These are phyloP conservation scores for Daphne laureola DNA, from an alignment of 441 rosid genomes.

Conservation along the genomic window DNA sequence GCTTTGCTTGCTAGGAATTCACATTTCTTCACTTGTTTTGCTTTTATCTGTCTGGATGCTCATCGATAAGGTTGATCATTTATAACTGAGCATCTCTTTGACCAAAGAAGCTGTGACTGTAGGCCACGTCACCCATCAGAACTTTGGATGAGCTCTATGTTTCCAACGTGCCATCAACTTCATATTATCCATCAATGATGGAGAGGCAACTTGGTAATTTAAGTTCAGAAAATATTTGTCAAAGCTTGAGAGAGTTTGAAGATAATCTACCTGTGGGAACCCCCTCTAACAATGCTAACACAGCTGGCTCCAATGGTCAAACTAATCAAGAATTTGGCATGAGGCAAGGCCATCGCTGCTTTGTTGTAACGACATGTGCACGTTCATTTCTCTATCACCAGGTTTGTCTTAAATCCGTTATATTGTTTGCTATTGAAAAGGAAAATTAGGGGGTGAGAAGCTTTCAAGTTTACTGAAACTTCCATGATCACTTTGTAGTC, in stretches of 20 bases:
- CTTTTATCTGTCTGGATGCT: background rate
- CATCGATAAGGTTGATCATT: background rate
- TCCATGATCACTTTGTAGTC: too few relatives aligned
- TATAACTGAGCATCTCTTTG: background rate
- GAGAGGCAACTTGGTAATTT: conserved; percentile 34
- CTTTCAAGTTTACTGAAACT: too few relatives aligned
- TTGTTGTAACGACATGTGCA: conserved; percentile 60
- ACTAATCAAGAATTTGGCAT: conserved; percentile 45
- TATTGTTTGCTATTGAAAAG: too few relatives aligned
- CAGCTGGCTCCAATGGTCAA: conserved; percentile 17
- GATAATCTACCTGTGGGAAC: conserved; percentile 19
- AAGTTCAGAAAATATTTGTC: conserved; percentile 22
- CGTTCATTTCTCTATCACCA: conserved; percentile 91
- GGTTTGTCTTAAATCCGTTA: conserved; percentile 31
- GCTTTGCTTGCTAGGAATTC: conserved; percentile 8
- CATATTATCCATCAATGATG: conserved; percentile 55
- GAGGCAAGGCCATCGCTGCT: conserved; percentile 55
- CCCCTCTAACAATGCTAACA: conserved; percentile 9
- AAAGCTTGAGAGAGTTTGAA: conserved; percentile 19
- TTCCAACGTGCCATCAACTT: conserved; percentile 55
- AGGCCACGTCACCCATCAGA: conserved; percentile 85
- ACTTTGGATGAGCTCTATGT: conserved; percentile 73
- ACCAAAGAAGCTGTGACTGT: conserved; percentile 11
- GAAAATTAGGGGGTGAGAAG: too few relatives aligned
- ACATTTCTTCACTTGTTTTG: background rate